Evolutionary conservation across 352 stramenopile genomes (phyloP), one percentile per base, ranked within the genome.

Genomic region (Nothophytophthora sp.): DNA sequence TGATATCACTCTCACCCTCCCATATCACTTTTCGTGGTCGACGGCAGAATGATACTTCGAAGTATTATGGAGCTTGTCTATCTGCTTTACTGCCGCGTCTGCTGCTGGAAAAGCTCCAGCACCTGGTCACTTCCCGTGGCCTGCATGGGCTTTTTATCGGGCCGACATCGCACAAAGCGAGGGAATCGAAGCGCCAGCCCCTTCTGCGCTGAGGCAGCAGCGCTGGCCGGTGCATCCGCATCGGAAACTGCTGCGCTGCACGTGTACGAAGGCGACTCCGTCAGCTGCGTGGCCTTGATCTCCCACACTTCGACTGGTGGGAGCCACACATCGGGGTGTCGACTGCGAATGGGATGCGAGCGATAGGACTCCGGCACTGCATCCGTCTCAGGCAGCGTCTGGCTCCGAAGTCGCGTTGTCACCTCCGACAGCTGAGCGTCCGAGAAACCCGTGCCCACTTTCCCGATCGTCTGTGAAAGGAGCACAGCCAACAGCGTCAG

Each of bases 111-210:
- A 13, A 90, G 55, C 55, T 82, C 63, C 1, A 68, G 35, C 5
- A 99, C 92, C 68, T 99, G 96, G 22, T 98, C 84, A 40, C 89
- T 94, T 4, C 82, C 94, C 0, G 98, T 99, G 16, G 96, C 97
- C 22, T 99, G 73, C 39, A 97, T 75, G 5, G 92, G 85, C 13
- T 82, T 81, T 67, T 99, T 99, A 75, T 99, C 98, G 0, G 87
- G 68, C 45, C 98, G 86, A 50, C 97, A 68, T 1, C 96, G 88
- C 42, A 99, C 57, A 63, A 99, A 99, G 4, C 98, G 89, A n/a
- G 98, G 98, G 70, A 99, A 99, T 9, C 98, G 92, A 46, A 99
- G 78, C 11, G 95, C 96, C 46, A 99, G 92, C 8, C 97, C 97
- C 51, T 90, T 89, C 40, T 41, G 50, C 50, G 51, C n/a, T 46